These are phyloP conservation scores for Blastomyces gilchristii DNA, from an alignment of 2,329 filamentous ascomycete species.

Conservation along the genomic window DNA sequence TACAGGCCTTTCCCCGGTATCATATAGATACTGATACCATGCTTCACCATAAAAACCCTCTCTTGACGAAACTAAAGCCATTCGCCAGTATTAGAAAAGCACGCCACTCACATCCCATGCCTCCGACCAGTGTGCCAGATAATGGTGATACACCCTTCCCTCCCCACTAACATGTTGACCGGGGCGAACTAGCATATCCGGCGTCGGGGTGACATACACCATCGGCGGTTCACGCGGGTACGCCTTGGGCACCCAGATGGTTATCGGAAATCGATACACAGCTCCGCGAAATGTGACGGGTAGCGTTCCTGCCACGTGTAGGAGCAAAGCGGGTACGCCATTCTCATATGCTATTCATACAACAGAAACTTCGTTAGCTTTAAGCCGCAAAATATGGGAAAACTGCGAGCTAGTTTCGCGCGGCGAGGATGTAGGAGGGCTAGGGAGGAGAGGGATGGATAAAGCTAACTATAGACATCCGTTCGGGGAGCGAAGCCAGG, in stretches of 20 bases:
- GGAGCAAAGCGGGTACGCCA: constrained; percentile 73
- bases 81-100: not conserved
- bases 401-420: too few species aligned
- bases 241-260: constrained; percentile 83
- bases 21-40: not conserved
- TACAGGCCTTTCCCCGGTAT: not conserved
- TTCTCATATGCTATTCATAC: constrained; percentile 64
- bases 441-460: not conserved
- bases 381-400: too few species aligned
- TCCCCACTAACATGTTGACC: constrained; percentile 93
- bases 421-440: too few species aligned
- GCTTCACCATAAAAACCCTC: too few species aligned
- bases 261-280: constrained; percentile 82
- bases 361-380: not conserved
- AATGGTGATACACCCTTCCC: constrained; percentile 90
- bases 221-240: constrained; percentile 82
- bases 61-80: too few species aligned
- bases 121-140: constrained; percentile 77
- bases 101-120: constrained; percentile 73
- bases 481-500: constrained; percentile 74
- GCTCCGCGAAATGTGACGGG: constrained; percentile 85
- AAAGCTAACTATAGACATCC: constrained; percentile 76
- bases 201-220: constrained; percentile 77
- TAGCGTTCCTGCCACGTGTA: constrained; percentile 77
- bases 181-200: constrained; percentile 78